Base-by-base conservation (phyloP, 257 asterid species). In the Petrea volubilis region DNA sequence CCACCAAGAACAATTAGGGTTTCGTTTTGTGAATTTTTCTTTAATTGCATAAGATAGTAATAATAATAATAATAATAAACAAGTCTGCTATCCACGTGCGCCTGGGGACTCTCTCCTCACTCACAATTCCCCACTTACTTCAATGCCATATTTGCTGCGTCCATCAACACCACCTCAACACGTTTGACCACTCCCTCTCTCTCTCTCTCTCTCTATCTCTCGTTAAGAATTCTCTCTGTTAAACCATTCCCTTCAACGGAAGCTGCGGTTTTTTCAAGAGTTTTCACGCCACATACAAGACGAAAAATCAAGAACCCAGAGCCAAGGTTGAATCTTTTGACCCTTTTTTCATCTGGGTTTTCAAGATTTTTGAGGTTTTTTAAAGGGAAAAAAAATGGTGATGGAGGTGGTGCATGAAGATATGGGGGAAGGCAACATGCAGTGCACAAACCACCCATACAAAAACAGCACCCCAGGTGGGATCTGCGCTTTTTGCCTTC, bases 331-430 rank as follows among this genome's bases (percentile, higher is more conserved):
- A 34, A 8, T 68, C 67, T 69, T 27, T 23, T 4, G 9, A 20
- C 49, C 28, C 10, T 57, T 31, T 70, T 60, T 25, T 31, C 38
- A 47, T 50, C 51, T 33, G 67, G 71, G 60, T 27, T 27, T 28
- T 41, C 1, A 13, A 70, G 43, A 17, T n/a, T 36, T 68, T 64
- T 24, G n/a, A 21, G 36, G 24, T 23, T 1, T 38, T 38, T 38
- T 38, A 7, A 33, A 7, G 38, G 3, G 38, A 5, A 1, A 38
- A 20, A 75, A 70, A 79, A 91, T 92, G 98, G 99, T 90, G 77
- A 88, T 87, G 96, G 98, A 95, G 74, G 97, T 90, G 52, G 91
- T 92, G 84, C 98, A 87, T 68, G 99, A 95, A 69, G 99, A 95
- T 28, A 82, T 86, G 88, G 97, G 88, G 1, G 99, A 90, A 29